Evolutionary conservation across 1,284 basidiomycete species (phyloP).

Genomic region (Takashimella koratensis): DNA sequence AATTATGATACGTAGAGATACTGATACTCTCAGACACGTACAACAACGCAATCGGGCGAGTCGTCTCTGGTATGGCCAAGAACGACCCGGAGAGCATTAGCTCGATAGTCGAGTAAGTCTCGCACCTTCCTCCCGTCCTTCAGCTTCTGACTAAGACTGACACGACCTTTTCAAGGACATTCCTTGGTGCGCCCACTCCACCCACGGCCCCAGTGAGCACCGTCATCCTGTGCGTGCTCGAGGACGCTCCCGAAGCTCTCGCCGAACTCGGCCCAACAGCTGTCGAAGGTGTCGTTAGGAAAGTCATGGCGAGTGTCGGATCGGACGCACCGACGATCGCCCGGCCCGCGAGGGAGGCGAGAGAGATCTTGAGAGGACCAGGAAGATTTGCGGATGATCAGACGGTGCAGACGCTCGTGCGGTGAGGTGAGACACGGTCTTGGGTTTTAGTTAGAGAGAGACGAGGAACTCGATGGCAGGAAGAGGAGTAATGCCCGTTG

Average conservation of each 20-base stretch:
- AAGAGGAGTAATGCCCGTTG: not conserved
- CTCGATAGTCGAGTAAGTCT: slow-evolving; percentile 63
- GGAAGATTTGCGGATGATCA: slow-evolving; percentile 36
- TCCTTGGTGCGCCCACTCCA: slow-evolving; percentile 37
- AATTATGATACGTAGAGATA: slow-evolving; percentile 1
- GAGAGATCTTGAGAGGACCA: slow-evolving; percentile 63
- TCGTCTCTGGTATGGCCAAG: slow-evolving; percentile 64
- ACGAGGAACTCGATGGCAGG: not conserved
- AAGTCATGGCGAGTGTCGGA: slow-evolving; percentile 65
- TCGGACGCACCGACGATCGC: slow-evolving; percentile 72
- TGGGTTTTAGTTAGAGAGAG: slow-evolving; percentile 3
- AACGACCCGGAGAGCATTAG: slow-evolving; percentile 63
- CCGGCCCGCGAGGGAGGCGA: slow-evolving; percentile 77
- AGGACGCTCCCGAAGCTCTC: slow-evolving; percentile 59
- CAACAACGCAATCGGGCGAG: slow-evolving; percentile 62
- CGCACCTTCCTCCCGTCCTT: not conserved
- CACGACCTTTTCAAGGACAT: slow-evolving; percentile 13
- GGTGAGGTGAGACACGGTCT: slow-evolving; percentile 13
- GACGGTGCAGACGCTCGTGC: slow-evolving; percentile 33
- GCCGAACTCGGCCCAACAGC: slow-evolving; percentile 56
- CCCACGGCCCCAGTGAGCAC: slow-evolving; percentile 55
- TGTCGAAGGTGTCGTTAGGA: slow-evolving; percentile 65
- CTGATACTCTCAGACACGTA: too few species aligned
- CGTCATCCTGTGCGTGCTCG: slow-evolving; percentile 63
- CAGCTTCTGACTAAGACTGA: not conserved